These are phyloP conservation scores for Glonium stellatum DNA, from an alignment of 495 filamentous ascomycete genomes.

Conservation along the genomic window DNA sequence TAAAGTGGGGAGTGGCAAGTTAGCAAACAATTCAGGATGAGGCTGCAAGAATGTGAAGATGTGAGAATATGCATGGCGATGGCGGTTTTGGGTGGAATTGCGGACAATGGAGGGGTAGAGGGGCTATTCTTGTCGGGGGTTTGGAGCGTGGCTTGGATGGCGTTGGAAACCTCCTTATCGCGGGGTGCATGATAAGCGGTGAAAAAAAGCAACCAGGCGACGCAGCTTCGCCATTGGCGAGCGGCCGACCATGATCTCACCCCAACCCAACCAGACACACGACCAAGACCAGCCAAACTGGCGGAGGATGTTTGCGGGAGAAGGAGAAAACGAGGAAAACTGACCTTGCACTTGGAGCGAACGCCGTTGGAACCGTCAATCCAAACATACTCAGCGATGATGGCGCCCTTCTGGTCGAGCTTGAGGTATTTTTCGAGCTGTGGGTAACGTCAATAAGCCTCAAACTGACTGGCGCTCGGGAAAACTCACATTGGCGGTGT, in stretches of 20 bases:
- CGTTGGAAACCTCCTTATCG: constrained; percentile 11
- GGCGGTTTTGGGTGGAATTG: too few species aligned
- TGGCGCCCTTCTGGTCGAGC: constrained; percentile 77
- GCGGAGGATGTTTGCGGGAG: constrained; percentile 27
- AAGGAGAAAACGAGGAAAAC: constrained; percentile 36
- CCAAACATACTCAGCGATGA: constrained; percentile 97
- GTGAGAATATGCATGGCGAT: constrained; percentile 2
- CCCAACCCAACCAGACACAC: constrained; percentile 9
- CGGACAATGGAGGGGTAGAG: not conserved
- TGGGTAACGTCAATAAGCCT: constrained; percentile 13
- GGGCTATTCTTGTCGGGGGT: not conserved
- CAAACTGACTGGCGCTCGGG: not conserved
- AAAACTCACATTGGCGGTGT: constrained; percentile 38
- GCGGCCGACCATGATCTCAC: not conserved
- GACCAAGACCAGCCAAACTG: not conserved
- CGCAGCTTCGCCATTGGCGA: constrained; percentile 14
- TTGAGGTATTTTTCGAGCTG: constrained; percentile 88
- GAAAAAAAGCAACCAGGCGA: constrained; percentile 16
- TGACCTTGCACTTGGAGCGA: constrained; percentile 88
- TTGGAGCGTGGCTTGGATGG: constrained; percentile 8
- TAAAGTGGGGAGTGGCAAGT: constrained; percentile 38
- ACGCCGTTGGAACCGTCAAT: constrained; percentile 72
- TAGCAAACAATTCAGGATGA: constrained; percentile 10
- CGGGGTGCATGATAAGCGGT: constrained; percentile 23
- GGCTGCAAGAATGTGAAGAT: too few species aligned